Evolutionary conservation across 305 asterid genomes (phyloP), one percentile per base, ranked within the genome.

Genomic region (Fraxinus albicans): DNA sequence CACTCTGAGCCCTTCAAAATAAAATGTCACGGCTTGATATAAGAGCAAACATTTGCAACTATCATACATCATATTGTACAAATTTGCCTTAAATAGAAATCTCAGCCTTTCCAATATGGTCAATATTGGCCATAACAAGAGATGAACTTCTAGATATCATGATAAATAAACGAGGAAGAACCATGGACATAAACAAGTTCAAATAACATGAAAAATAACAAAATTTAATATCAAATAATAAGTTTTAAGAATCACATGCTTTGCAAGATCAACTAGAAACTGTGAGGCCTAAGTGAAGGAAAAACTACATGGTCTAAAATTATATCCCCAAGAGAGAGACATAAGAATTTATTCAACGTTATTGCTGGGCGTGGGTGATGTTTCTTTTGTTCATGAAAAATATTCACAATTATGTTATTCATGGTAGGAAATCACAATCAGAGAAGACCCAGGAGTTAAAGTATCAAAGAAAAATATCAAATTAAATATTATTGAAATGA

Each of bases 1-100:
- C 99, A 96, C 87, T 92, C 98, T 15, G 94, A 96, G 86, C 99
- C 99, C 98, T 96, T 84, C 69, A 50, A 83, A 63, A 82, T 15
- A 79, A 69, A 84, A 65, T 78, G 79, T 75, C 29, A 73, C 60
- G 42, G 75, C 72, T 81, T 72, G 17, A 84, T 82, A 8, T 53
- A 25, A 79, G 40, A 19, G 15, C 33, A 25, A 33, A 23, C 5
- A 42, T 69, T 72, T 9, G 34, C 63, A 76, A 69, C 69, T 44
- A 36, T 55, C 34, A 88, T 78, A 78, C 35, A 47, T 19, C 15
- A 3, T 65, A 65, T 25, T 65, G 6, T 25, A 25, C 17, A 23
- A 65, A 65, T 65, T 65, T 65, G 35, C 15, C 17, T 65, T 25
- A 3, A 3, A 12, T 23, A 65, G 73, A 65, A 25, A 9, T 65